Conservation (phyloP, 306 rosid genomes). For the Hippophae tibetana region DNA sequence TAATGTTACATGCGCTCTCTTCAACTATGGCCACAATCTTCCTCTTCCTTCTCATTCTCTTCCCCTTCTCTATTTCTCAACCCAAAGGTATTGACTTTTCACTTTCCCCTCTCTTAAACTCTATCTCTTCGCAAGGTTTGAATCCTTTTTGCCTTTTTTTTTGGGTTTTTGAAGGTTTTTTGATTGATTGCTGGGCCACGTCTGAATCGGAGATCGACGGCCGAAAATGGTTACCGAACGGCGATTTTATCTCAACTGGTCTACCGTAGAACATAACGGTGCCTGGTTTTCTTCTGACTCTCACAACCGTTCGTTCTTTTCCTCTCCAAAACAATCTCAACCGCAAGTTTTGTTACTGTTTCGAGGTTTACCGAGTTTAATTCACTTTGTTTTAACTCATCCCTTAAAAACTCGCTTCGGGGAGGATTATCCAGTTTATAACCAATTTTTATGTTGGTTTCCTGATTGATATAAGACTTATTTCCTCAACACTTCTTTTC, state of each 20-base stretch:
- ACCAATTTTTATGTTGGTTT: too few relatives aligned
- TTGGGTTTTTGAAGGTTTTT: slow-evolving; percentile 20
- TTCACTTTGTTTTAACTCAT: too few relatives aligned
- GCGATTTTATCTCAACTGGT: slow-evolving; percentile 35
- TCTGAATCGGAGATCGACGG: slow-evolving; percentile 21
- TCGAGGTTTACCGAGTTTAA: slow-evolving; percentile 42
- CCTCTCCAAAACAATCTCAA: slow-evolving; percentile 21
- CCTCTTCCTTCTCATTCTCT: slow-evolving; percentile 11
- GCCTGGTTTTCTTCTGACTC: slow-evolving; percentile 20
- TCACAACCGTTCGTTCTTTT: slow-evolving; percentile 65
- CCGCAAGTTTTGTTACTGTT: slow-evolving; percentile 56
- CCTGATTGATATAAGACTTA: too few relatives aligned
- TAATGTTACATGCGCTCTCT: slow-evolving; percentile 11
- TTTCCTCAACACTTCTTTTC: too few relatives aligned
- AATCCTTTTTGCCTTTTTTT: not conserved
- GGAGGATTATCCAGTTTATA: too few relatives aligned
- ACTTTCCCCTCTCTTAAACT: not conserved
- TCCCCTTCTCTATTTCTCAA: slow-evolving; percentile 20
- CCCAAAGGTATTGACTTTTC: slow-evolving; percentile 37
- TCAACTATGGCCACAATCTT: slow-evolving; percentile 27
- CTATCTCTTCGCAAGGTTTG: not conserved
- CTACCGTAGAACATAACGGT: slow-evolving; percentile 28
- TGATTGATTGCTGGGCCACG: slow-evolving; percentile 54
- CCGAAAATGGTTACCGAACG: slow-evolving; percentile 54
- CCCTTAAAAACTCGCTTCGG: too few relatives aligned